Conservation (phyloP, 345 rosid genomes). For the Salix dunnii region DNA sequence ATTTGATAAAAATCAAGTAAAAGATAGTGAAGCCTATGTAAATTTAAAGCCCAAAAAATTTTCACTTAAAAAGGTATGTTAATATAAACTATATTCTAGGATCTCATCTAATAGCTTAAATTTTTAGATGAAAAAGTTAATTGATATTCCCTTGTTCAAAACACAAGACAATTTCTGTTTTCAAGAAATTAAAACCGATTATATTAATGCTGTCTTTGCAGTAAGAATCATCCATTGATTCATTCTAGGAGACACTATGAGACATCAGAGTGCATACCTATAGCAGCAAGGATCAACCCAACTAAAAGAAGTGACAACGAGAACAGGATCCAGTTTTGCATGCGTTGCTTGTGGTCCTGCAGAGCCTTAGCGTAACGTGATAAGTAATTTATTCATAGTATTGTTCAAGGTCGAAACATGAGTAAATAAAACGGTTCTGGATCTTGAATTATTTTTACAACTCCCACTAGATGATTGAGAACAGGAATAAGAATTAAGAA, state of each 20-base stretch:
- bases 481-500: neutral
- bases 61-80: no score
- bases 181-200: neutral
- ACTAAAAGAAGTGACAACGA: constrained; percentile 26
- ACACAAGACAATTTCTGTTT: no score
- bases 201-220: neutral
- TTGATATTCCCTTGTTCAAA: no score
- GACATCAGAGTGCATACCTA: constrained; percentile 24
- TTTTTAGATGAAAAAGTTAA: no score
- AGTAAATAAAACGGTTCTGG: neutral
- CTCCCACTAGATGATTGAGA: neutral
- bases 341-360: constrained; percentile 42
- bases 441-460: neutral
- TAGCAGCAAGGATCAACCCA: constrained; percentile 31
- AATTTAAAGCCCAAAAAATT: no score
- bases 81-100: no score
- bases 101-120: no score
- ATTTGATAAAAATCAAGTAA: no score
- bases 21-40: no score
- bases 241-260: neutral
- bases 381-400: neutral
- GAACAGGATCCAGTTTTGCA: constrained; percentile 29
- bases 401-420: neutral
- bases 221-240: neutral
- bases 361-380: neutral